A percentile compares a stretch with the other conserved stretches of the same genome.
Evolutionary conservation across 805 yeast genomes (phyloP).

Genomic region (Cyberlindnera petersonii): DNA sequence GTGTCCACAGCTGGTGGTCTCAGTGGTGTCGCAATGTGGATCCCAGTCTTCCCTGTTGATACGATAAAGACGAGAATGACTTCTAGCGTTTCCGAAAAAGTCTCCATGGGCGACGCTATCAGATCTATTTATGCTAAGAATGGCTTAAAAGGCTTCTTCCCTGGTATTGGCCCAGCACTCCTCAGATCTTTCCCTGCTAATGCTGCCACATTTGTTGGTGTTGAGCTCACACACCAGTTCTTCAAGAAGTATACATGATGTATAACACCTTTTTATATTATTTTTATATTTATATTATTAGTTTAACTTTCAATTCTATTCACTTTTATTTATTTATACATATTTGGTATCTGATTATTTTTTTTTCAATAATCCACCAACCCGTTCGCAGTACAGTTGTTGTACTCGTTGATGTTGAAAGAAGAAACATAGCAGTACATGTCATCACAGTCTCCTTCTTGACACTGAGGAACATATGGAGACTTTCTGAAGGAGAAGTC

Average conservation of each 20-base stretch:
- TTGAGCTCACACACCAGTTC: slow-evolving; percentile 63
- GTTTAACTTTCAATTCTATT: no score
- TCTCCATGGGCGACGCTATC: slow-evolving; percentile 63
- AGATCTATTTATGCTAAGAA: slow-evolving; percentile 65
- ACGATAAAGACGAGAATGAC: slow-evolving; percentile 65
- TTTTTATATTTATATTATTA: slow-evolving; percentile 26
- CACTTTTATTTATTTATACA: no score
- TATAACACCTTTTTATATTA: neutral
- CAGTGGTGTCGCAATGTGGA: slow-evolving; percentile 98
- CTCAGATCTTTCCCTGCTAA: slow-evolving; percentile 96
- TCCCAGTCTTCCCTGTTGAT: slow-evolving; percentile 91
- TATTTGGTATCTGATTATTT: no score
- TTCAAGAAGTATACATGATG: slow-evolving; percentile 31
- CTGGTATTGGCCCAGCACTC: slow-evolving; percentile 95
- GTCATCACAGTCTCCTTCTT: slow-evolving; percentile 22
- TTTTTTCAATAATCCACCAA: slow-evolving; percentile 9
- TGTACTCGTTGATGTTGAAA: slow-evolving; percentile 19
- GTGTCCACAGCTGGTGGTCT: slow-evolving; percentile 89
- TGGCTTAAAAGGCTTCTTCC: slow-evolving; percentile 91
- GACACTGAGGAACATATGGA: slow-evolving; percentile 51
- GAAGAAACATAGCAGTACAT: slow-evolving; percentile 22
- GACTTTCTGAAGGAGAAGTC: slow-evolving; percentile 50
- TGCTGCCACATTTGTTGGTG: slow-evolving; percentile 98
- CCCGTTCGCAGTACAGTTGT: slow-evolving; percentile 13
- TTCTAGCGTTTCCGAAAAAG: slow-evolving; percentile 34